phyloP scores from a whole-genome alignment of 306 rosid species.

The Argentina anserina region DNA sequence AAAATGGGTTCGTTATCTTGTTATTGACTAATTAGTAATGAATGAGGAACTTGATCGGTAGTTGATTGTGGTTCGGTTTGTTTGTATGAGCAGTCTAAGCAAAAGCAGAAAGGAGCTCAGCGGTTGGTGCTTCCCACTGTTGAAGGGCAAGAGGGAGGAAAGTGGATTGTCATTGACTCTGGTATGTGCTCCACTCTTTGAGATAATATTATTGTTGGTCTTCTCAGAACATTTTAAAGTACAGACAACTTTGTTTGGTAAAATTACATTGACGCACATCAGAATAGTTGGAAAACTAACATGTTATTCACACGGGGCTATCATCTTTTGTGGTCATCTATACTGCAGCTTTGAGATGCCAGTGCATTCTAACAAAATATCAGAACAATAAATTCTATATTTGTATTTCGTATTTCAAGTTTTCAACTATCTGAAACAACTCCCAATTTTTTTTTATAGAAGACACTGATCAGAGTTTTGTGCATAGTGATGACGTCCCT shows the following conservation, averaged over 20 bases:
- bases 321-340: not conserved
- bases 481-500: not conserved
- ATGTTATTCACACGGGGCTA: not conserved
- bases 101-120: constrained; percentile 73
- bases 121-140: constrained; percentile 74
- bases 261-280: not conserved
- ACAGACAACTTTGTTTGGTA: not conserved
- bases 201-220: not conserved
- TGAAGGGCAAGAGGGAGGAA: constrained; percentile 82
- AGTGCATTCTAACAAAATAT: not conserved
- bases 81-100: constrained; percentile 58
- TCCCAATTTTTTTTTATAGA: not conserved
- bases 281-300: not conserved
- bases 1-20: not conserved
- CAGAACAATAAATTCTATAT: not conserved
- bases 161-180: constrained; percentile 90
- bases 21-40: not conserved
- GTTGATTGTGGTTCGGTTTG: not conserved
- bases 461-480: not conserved
- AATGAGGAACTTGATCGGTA: not conserved
- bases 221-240: not conserved
- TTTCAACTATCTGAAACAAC: not conserved
- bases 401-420: no score
- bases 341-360: not conserved
- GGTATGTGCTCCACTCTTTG: constrained; percentile 43